Evolutionary conservation across 208 protist genomes (phyloP).

Genomic region (Wallacemonas collosoma): DNA sequence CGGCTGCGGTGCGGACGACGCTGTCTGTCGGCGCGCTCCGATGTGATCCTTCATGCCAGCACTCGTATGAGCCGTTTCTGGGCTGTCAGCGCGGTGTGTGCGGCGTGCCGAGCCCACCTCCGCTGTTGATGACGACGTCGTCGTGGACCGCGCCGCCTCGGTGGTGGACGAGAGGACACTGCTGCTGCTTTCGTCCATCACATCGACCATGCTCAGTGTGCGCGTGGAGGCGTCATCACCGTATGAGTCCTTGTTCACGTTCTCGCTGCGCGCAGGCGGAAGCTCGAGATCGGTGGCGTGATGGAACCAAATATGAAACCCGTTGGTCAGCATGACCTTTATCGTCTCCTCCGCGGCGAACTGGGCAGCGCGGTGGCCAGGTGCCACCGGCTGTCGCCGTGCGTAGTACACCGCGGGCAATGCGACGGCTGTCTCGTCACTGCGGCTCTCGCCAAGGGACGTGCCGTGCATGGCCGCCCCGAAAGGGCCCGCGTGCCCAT

Average conservation of each 20-base stretch:
- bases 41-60: too few species aligned
- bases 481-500: background rate
- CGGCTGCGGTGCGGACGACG: background rate
- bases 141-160: background rate
- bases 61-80: background rate
- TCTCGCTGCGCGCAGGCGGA: background rate
- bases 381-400: conserved; percentile 19
- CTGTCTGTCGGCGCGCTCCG: background rate
- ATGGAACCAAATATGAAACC: conserved; percentile 52
- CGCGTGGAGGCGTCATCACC: background rate
- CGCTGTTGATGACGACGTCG: too few species aligned
- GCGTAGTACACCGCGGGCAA: conserved; percentile 27
- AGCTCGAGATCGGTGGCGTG: background rate
- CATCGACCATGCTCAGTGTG: background rate
- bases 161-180: background rate
- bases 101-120: too few species aligned
- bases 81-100: background rate
- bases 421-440: background rate
- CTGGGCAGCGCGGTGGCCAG: conserved; percentile 25
- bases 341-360: conserved; percentile 53
- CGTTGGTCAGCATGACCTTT: conserved; percentile 63
- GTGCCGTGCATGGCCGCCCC: background rate
- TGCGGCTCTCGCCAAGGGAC: background rate
- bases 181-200: background rate
- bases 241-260: background rate